Base-by-base conservation (phyloP, 345 rosid genomes). In the Euclidium syriacum region DNA sequence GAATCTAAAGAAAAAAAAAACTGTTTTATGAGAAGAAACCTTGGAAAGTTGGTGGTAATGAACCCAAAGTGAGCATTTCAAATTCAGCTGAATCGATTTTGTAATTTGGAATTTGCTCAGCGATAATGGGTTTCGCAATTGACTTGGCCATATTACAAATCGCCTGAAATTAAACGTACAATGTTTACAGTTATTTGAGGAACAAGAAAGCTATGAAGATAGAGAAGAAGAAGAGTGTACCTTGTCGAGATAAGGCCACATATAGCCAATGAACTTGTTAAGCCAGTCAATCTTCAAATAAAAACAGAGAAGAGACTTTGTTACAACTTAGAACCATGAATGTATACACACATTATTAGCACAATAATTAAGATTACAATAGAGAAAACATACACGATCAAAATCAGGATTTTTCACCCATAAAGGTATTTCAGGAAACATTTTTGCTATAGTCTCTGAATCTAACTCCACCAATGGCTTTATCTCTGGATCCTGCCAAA, bases 341-440 rank as follows among this genome's bases (percentile, higher is more conserved):
- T n/a, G n/a, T 6, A 30, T 16, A 8, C n/a, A n/a, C n/a, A n/a
- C n/a, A n/a, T n/a, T 42, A 14, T 34, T 23, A 2, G 2, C 11
- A 48, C 50, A n/a, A 19, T 33, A 18, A 2, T 7, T 6, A 14
- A 20, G 58, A 42, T 17, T 43, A 4, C 16, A 23, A 5, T 41
- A 32, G 33, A 53, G 60, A 39, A 24, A 58, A 76, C 91, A 53
- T 80, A 95, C 99, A 9, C 99, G 96, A 74, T 94, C 95, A 57
- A 77, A 83, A 71, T 94, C 99, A 10, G 99, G 99, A 84, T 83
- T 84, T 74, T 94, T 94, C 51, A 90, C 95, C 99, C 96, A 90
- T 10, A 77, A 53, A 10, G 99, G 99, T 66, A 94, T 87, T 79
- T 90, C 96, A 3, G 97, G 84, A 12, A 87, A 81, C 81, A 87